Percentiles rank a stretch among this genome's conserved stretches.
These are phyloP conservation scores for Biscutella auriculata DNA, from an alignment of 441 rosid genomes.

Conservation along the genomic window DNA sequence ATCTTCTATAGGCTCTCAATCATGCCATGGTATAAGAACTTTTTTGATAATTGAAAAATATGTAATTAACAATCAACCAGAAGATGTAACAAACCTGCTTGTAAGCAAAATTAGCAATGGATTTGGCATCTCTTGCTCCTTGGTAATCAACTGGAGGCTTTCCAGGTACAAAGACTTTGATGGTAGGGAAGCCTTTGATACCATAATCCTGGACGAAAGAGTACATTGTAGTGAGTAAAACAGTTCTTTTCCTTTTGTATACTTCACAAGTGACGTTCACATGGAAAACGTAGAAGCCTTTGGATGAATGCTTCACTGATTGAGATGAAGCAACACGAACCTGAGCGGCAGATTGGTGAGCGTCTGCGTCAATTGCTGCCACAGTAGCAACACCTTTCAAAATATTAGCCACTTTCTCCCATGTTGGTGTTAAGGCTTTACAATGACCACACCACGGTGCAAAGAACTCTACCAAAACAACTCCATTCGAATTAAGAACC, in stretches of 20 bases:
- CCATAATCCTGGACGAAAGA: slow-evolving; percentile 68
- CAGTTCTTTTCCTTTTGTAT: neutral
- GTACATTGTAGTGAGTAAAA: neutral
- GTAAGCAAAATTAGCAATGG: slow-evolving; percentile 78
- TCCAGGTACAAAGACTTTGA: slow-evolving; percentile 87
- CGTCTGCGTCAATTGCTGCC: slow-evolving; percentile 95
- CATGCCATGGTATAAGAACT: neutral
- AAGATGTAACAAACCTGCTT: slow-evolving; percentile 50
- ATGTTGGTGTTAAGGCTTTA: slow-evolving; percentile 72
- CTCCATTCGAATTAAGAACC: slow-evolving; percentile 77
- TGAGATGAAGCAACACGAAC: slow-evolving; percentile 25
- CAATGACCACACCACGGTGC: slow-evolving; percentile 99
- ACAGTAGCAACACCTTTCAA: slow-evolving; percentile 93
- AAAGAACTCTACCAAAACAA: slow-evolving; percentile 87
- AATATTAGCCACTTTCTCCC: slow-evolving; percentile 86
- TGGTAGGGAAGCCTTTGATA: slow-evolving; percentile 85
- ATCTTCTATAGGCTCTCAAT: neutral
- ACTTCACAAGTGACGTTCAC: neutral
- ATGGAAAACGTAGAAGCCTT: neutral
- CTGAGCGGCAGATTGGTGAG: slow-evolving; percentile 90
- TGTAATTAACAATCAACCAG: neutral
- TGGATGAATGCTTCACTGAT: neutral
- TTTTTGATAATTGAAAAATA: neutral
- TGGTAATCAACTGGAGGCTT: slow-evolving; percentile 86
- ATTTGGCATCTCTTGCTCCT: slow-evolving; percentile 91